phyloP scores from a whole-genome alignment of 331 rosid species.

The Erythrophleum ivorense region DNA sequence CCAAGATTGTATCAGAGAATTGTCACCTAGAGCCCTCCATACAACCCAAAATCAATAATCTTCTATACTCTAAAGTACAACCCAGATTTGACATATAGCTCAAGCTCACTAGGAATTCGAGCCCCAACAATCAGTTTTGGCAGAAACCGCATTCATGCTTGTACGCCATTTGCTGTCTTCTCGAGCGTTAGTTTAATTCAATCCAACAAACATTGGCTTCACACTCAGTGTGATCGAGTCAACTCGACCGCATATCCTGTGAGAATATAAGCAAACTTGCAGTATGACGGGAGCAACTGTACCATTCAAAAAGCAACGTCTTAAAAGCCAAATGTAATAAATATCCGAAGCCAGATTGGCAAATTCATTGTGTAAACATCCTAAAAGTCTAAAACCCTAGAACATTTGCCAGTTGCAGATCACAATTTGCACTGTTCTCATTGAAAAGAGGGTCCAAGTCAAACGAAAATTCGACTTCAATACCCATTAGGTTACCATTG shows the following conservation, averaged over 20 bases:
- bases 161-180: constrained; percentile 27
- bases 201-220: constrained; percentile 14
- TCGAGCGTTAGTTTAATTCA: constrained; percentile 22
- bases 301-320: constrained; percentile 42
- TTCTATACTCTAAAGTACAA: constrained; percentile 4
- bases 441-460: constrained; percentile 28
- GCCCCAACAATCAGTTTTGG: constrained; percentile 39
- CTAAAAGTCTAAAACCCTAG: constrained; percentile 49
- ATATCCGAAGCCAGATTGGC: constrained; percentile 28
- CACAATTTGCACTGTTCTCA: constrained; percentile 28
- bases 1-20: constrained; percentile 39
- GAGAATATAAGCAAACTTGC: constrained; percentile 17
- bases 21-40: constrained; percentile 36
- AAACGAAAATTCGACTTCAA: constrained; percentile 29
- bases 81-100: constrained; percentile 35
- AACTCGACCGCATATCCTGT: constrained; percentile 36
- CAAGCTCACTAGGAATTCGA: constrained; percentile 32
- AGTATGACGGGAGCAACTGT: constrained; percentile 33
- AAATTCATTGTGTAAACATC: neutral
- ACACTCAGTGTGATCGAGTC: constrained; percentile 35
- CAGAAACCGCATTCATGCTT: constrained; percentile 3
- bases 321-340: constrained; percentile 13
- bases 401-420: constrained; percentile 32
- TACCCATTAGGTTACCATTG: constrained; percentile 22
- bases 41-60: constrained; percentile 22